phyloP scores from a whole-genome alignment of 2,329 filamentous ascomycete species.

The Lachnellula hyalina region DNA sequence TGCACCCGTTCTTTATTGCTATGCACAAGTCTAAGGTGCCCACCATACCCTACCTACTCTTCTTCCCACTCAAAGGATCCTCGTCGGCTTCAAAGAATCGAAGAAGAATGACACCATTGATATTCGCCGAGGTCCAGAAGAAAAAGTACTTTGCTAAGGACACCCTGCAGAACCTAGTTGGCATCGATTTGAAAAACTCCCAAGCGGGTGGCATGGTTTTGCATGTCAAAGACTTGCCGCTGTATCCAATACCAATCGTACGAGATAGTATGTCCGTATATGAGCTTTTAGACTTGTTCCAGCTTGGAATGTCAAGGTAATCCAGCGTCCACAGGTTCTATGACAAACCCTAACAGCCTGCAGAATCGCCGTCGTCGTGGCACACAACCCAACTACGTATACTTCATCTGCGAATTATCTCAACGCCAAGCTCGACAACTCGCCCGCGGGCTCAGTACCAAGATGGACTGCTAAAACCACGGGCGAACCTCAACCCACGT shows the following conservation, averaged over 20 bases:
- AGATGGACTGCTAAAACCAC: slow-evolving; percentile 14
- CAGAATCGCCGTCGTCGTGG: slow-evolving; percentile 25
- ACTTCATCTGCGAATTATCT: neutral
- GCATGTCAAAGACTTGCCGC: slow-evolving; percentile 23
- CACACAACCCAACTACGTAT: too few relatives aligned
- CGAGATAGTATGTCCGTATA: slow-evolving; percentile 23
- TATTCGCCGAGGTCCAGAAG: too few relatives aligned
- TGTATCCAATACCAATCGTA: slow-evolving; percentile 28
- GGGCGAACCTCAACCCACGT: neutral
- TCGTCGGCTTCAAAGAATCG: too few relatives aligned
- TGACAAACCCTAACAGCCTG: neutral
- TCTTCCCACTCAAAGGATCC: neutral
- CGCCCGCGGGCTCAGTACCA: neutral
- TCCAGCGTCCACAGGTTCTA: neutral
- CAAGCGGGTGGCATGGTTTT: slow-evolving; percentile 1
- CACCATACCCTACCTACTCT: too few relatives aligned
- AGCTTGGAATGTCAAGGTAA: slow-evolving; percentile 26
- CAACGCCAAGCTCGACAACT: neutral
- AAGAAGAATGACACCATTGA: too few relatives aligned
- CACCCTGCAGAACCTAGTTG: slow-evolving; percentile 21
- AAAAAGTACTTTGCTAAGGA: neutral
- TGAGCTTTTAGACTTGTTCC: slow-evolving; percentile 27
- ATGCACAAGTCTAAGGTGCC: too few relatives aligned
- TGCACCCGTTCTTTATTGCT: too few relatives aligned
- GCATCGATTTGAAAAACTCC: slow-evolving; percentile 12